Evolutionary conservation across 139 green algal genomes (phyloP).

Genomic region (Chlamydomonas incerta): DNA sequence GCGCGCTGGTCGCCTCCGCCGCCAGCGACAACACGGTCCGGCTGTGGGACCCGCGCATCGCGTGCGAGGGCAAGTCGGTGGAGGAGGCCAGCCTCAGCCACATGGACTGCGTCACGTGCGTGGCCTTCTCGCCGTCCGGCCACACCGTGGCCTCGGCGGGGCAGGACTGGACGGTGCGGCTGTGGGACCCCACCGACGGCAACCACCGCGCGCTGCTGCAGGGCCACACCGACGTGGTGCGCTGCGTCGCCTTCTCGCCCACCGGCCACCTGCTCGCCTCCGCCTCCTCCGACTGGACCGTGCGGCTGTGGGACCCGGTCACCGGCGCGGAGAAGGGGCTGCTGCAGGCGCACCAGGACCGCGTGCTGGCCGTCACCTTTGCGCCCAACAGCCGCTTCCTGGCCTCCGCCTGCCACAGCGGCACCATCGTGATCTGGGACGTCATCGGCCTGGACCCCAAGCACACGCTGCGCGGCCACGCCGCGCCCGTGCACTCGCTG

Average conservation of each 20-base stretch:
- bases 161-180: constrained; percentile 40
- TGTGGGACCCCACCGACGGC: constrained; percentile 36
- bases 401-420: constrained; percentile 34
- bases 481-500: constrained; percentile 25
- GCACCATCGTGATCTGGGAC: constrained; percentile 50
- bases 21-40: constrained; percentile 38
- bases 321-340: background rate
- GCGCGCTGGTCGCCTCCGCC: constrained; percentile 7
- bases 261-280: constrained; percentile 35
- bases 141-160: constrained; percentile 23
- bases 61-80: constrained; percentile 5
- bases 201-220: constrained; percentile 26
- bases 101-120: constrained; percentile 25
- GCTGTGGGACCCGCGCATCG: constrained; percentile 27
- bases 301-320: constrained; percentile 44
- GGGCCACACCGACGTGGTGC: constrained; percentile 42
- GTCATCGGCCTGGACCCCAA: background rate
- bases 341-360: constrained; percentile 48
- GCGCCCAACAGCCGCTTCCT: constrained; percentile 25
- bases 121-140: constrained; percentile 28
- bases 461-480: constrained; percentile 10
- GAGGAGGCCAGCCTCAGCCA: constrained; percentile 11
- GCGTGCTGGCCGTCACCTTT: constrained; percentile 38
- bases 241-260: constrained; percentile 40
- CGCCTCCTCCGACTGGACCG: constrained; percentile 39